Evolutionary conservation across 352 stramenopile genomes (phyloP), one percentile per base, ranked within the genome.

Genomic region (Phytophthora foliorum): DNA sequence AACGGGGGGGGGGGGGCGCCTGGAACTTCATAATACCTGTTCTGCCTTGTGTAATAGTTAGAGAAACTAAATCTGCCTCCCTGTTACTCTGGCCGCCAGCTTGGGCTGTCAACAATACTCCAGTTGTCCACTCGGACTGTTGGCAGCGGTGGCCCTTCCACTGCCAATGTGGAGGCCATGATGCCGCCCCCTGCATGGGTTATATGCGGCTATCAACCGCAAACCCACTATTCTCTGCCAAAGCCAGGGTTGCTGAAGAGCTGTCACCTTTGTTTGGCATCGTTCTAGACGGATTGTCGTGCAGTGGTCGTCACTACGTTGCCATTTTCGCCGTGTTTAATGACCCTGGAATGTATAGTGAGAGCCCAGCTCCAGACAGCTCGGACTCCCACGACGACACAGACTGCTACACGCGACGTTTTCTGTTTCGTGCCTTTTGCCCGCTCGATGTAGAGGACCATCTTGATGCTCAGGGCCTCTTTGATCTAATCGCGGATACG

Each of bases 301-400:
- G 25, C 19, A 55, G 32, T 32, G 39, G 41, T 7, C 60, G 67
- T 24, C 54, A 67, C 54, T 74, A 55, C 22, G 57, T 66, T 11
- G 66, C 39, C 0, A 62, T 74, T 57, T 70, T 70, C 10, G 53
- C 58, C 19, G 48, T 69, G 8, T 63, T 63, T 38, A 36, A 69
- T 24, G 42, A 61, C 2, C 21, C 55, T 11, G 24, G 44, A 6
- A 34, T 42, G 31, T 32, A 17, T 46, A 11, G 13, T n/a, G 25
- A 22, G 21, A 41, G 22, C 13, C n/a, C 29, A 11, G 42, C 32
- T 45, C 19, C 21, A 19, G 25, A 34, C 8, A 9, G 11, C 27
- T 39, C 29, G 27, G 58, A 74, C 16, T 69, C 59, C 41, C 50
- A 62, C 17, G 54, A 63, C 21, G 58, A 66, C 39, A 44, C 61